Percentiles rank a stretch among this genome's conserved stretches.
These are phyloP conservation scores for Ambrosia artemisiifolia DNA, from an alignment of 129 eudicot species.

Conservation along the genomic window DNA sequence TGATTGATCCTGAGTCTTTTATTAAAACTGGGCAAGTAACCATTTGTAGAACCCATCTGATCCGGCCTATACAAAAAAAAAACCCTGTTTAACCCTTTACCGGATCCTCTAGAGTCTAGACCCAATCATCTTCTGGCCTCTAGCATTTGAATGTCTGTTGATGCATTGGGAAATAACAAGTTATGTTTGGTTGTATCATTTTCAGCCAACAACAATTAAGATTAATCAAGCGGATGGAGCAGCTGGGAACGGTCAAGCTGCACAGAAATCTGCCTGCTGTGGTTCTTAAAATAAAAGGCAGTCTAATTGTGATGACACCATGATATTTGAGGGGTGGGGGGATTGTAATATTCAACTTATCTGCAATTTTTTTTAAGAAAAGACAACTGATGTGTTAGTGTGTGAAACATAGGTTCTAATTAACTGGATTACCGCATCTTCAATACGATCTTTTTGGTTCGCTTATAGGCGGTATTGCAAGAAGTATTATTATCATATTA, in stretches of 20 bases:
- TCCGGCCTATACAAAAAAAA: too few species aligned
- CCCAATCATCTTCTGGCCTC: too few species aligned
- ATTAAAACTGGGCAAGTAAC: too few species aligned
- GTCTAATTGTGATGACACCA: slow-evolving; percentile 16
- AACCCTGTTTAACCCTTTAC: too few species aligned
- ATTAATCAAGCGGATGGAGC: slow-evolving; percentile 37
- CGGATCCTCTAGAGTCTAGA: too few species aligned
- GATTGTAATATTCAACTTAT: slow-evolving; percentile 34
- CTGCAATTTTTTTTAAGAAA: slow-evolving; percentile 23
- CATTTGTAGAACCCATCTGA: too few species aligned
- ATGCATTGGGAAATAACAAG: not conserved
- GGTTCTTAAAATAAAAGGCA: slow-evolving; percentile 25
- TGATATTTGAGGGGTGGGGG: slow-evolving; percentile 1
- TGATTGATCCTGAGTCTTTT: too few species aligned
- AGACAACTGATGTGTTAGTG: slow-evolving; percentile 22
- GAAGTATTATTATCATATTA: too few species aligned
- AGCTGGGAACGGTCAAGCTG: slow-evolving; percentile 33
- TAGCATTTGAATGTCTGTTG: too few species aligned
- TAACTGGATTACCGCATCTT: slow-evolving; percentile 12
- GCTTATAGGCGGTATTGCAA: slow-evolving; percentile 14
- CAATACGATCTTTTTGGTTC: slow-evolving; percentile 13
- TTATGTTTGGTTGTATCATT: not conserved
- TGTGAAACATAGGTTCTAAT: slow-evolving; percentile 36
- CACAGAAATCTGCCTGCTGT: slow-evolving; percentile 48
- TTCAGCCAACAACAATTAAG: slow-evolving; percentile 42